phyloP scores from a whole-genome alignment of 2,329 filamentous ascomycete species.

The Aphanoascus verrucosus region DNA sequence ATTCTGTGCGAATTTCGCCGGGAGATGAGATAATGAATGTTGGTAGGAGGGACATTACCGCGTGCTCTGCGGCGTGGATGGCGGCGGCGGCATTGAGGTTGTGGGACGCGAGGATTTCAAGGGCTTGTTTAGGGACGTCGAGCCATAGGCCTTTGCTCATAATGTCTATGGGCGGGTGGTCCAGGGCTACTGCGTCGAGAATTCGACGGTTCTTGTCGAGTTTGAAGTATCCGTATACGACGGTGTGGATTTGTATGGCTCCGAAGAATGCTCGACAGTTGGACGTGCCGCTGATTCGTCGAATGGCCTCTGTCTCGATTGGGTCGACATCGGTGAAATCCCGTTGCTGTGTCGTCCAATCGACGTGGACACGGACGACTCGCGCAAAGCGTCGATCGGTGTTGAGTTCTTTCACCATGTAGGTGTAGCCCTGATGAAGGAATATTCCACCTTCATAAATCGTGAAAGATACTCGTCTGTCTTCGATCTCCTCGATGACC shows the following conservation, averaged over 20 bases:
- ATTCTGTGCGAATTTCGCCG: slow-evolving; percentile 87
- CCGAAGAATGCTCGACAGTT: slow-evolving; percentile 71
- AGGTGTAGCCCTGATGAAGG: slow-evolving; percentile 87
- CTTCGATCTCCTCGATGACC: slow-evolving; percentile 84
- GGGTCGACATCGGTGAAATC: slow-evolving; percentile 93
- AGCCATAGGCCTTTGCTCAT: slow-evolving; percentile 90
- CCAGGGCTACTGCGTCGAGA: slow-evolving; percentile 82
- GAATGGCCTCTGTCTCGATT: slow-evolving; percentile 78
- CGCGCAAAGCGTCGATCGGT: slow-evolving; percentile 72
- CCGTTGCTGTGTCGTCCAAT: slow-evolving; percentile 88
- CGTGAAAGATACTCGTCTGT: slow-evolving; percentile 86
- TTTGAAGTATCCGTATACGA: slow-evolving; percentile 96
- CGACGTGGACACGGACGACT: slow-evolving; percentile 79
- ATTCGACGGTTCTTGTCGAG: slow-evolving; percentile 77
- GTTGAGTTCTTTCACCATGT: slow-evolving; percentile 79
- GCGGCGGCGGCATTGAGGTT: slow-evolving; percentile 73
- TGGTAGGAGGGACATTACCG: slow-evolving; percentile 73
- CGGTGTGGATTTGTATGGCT: slow-evolving; percentile 70
- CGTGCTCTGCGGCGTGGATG: slow-evolving; percentile 92
- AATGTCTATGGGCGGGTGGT: slow-evolving; percentile 82
- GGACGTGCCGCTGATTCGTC: slow-evolving; percentile 51
- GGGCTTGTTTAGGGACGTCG: slow-evolving; percentile 67
- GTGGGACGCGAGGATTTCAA: slow-evolving; percentile 64
- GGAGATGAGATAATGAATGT: slow-evolving; percentile 84
- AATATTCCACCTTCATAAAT: slow-evolving; percentile 97